Conservation (phyloP, 2,329 filamentous ascomycete species). For the Cladophialophora chaetospira region DNA sequence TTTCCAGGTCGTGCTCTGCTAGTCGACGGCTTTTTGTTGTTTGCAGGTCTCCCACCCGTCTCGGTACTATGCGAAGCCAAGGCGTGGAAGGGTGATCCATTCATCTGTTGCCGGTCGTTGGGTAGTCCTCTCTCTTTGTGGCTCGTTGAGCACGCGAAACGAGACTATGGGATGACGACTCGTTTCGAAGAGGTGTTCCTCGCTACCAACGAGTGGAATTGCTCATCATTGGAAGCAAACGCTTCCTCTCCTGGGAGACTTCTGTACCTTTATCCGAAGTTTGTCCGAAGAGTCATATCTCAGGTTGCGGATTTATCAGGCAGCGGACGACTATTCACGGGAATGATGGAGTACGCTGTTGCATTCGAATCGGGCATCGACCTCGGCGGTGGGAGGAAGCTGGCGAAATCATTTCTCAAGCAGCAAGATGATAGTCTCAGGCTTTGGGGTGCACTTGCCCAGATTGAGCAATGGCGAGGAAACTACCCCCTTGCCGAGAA, state of each 20-base stretch:
- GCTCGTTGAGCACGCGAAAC: background rate
- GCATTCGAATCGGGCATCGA: slow-evolving; percentile 65
- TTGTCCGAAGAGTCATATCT: slow-evolving; percentile 58
- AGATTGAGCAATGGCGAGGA: slow-evolving; percentile 65
- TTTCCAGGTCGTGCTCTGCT: slow-evolving; percentile 49
- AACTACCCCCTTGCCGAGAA: slow-evolving; percentile 61
- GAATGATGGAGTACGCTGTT: slow-evolving; percentile 69
- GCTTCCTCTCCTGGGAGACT: background rate
- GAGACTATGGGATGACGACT: background rate
- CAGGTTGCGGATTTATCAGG: slow-evolving; percentile 54
- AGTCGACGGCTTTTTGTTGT: slow-evolving; percentile 70
- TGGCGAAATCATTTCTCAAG: slow-evolving; percentile 74
- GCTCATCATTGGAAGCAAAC: no score
- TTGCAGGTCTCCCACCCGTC: slow-evolving; percentile 64
- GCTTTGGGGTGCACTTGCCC: slow-evolving; percentile 78
- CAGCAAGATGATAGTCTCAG: slow-evolving; percentile 62
- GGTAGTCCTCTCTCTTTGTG: slow-evolving; percentile 26
- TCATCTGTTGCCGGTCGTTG: slow-evolving; percentile 72
- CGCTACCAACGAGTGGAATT: background rate
- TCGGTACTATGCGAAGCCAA: slow-evolving; percentile 46
- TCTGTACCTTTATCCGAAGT: slow-evolving; percentile 43
- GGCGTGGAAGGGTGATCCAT: slow-evolving; percentile 49
- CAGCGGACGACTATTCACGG: slow-evolving; percentile 43
- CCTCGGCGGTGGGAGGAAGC: slow-evolving; percentile 62
- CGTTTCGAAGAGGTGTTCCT: slow-evolving; percentile 1